Percentiles rank a stretch among this genome's conserved stretches.
Conservation (phyloP, 2,329 filamentous ascomycete genomes). For the Fusarium xyrophilum region DNA sequence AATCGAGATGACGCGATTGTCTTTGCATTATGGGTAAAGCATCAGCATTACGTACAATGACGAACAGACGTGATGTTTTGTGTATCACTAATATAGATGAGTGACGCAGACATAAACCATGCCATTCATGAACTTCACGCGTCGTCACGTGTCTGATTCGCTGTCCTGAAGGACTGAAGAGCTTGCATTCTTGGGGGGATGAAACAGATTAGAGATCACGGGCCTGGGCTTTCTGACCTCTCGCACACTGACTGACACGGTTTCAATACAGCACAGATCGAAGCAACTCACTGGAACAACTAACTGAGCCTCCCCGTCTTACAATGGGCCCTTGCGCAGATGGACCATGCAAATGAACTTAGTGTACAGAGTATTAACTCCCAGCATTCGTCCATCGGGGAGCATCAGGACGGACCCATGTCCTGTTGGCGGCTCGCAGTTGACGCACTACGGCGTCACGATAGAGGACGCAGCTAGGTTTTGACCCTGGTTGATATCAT, state of each 20-base stretch:
- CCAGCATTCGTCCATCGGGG: background rate
- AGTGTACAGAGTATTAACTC: fast-evolving
- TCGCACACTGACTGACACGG: background rate
- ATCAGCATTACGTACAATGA: no score
- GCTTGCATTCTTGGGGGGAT: fast-evolving
- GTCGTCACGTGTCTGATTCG: background rate
- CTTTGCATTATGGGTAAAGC: no score
- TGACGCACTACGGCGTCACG: background rate
- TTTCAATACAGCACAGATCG: fast-evolving
- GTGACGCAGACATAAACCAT: background rate
- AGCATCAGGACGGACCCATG: background rate
- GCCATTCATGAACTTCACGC: background rate
- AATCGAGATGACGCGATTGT: no score
- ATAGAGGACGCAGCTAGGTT: background rate
- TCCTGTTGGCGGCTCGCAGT: background rate
- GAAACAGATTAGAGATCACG: background rate
- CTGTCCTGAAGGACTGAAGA: fast-evolving
- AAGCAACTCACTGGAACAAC: fast-evolving
- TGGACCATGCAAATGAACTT: background rate
- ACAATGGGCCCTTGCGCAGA: fast-evolving
- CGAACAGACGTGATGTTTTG: no score
- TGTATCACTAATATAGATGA: background rate
- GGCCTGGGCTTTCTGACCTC: background rate
- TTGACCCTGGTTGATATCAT: background rate
- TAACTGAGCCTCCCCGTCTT: no score